A percentile compares a stretch with the other conserved stretches of the same genome.
These are phyloP conservation scores for Fomitopsis pinicola DNA, from an alignment of 1,284 basidiomycete species.

Conservation along the genomic window DNA sequence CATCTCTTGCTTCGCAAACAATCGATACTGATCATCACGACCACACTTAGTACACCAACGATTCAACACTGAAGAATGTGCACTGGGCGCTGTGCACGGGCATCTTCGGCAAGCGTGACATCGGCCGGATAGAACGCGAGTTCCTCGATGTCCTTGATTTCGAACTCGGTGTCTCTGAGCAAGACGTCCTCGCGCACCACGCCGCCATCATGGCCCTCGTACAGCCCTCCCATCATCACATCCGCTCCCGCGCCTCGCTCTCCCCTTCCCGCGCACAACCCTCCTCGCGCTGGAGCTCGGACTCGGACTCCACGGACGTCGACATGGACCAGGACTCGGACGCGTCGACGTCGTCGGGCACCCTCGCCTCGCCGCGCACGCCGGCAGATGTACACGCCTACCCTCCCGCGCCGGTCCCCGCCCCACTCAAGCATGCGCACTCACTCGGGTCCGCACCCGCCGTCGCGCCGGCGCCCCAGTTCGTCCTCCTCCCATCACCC, in stretches of 20 bases:
- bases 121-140: conserved; percentile 73
- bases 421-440: conserved; percentile 12
- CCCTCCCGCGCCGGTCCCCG: conserved; percentile 9
- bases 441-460: conserved; percentile 6
- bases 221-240: conserved; percentile 20
- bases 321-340: conserved; percentile 10
- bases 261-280: conserved; percentile 15
- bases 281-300: conserved; percentile 22
- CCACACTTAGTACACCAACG: conserved; percentile 56
- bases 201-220: conserved; percentile 44
- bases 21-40: conserved; percentile 13
- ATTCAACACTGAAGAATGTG: conserved; percentile 72
- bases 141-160: conserved; percentile 74
- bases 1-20: conserved; percentile 11
- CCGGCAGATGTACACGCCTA: conserved; percentile 12
- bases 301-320: conserved; percentile 10
- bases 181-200: conserved; percentile 60
- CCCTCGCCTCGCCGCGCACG: conserved; percentile 21
- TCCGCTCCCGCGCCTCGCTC: conserved; percentile 11
- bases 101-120: conserved; percentile 72
- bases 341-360: conserved; percentile 21
- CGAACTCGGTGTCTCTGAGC: conserved; percentile 58
- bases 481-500: conserved; percentile 9
- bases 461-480: conserved; percentile 3
- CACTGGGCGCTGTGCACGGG: conserved; percentile 78